Conservation (phyloP, 2,329 filamentous ascomycete species). For the Lasiodiplodia sp. region DNA sequence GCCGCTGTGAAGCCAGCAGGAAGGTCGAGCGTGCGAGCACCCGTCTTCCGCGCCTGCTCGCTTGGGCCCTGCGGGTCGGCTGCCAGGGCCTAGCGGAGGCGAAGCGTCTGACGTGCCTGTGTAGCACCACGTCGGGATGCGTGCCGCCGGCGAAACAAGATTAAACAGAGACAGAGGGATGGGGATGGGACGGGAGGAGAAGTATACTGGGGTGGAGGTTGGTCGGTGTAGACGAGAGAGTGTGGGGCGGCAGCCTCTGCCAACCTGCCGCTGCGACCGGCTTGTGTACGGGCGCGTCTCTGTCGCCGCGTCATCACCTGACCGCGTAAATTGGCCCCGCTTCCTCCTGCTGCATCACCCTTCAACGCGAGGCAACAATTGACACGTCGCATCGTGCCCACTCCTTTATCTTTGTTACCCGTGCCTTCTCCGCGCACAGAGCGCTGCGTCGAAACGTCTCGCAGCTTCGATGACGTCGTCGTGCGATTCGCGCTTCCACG, state of each 20-base stretch:
- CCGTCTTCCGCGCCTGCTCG: background rate
- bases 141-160: too few species aligned
- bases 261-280: constrained; percentile 11
- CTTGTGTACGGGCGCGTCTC: background rate
- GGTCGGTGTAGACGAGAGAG: background rate
- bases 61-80: background rate
- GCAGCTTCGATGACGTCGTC: constrained; percentile 10
- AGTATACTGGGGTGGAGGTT: background rate
- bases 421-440: background rate
- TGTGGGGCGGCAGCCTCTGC: background rate
- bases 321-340: background rate
- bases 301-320: constrained; percentile 5
- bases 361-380: background rate
- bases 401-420: background rate
- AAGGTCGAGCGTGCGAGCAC: background rate
- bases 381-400: constrained; percentile 6
- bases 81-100: background rate
- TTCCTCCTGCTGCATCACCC: background rate
- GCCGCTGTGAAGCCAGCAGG: background rate
- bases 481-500: background rate
- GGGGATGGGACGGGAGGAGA: background rate
- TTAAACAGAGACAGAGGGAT: background rate
- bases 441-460: constrained; percentile 8
- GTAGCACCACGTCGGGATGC: background rate
- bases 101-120: background rate